phyloP scores from a whole-genome alignment of 768 basidiomycete genomes.

The Calocybe indica region DNA sequence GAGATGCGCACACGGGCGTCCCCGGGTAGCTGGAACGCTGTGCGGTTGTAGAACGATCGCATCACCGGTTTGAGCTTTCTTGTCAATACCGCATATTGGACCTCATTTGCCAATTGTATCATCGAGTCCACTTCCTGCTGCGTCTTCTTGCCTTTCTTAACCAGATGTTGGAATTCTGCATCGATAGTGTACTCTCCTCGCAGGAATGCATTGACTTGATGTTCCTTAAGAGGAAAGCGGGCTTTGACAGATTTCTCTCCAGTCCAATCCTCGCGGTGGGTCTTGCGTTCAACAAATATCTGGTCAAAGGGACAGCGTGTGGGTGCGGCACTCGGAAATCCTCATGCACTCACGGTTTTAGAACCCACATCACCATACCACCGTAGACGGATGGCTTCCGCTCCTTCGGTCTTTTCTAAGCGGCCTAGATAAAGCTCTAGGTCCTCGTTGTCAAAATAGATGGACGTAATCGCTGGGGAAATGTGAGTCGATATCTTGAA shows the following conservation, averaged over 20 bases:
- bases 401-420: conserved; percentile 97
- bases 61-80: conserved; percentile 83
- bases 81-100: conserved; percentile 86
- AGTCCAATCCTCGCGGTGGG: conserved; percentile 98
- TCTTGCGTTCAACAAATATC: conserved; percentile 88
- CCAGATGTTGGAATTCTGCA: conserved; percentile 82
- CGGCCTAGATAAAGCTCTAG: conserved; percentile 95
- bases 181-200: conserved; percentile 91
- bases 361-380: conserved; percentile 92
- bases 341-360: conserved; percentile 54
- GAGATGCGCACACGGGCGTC: conserved; percentile 99
- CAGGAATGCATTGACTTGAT: conserved; percentile 87
- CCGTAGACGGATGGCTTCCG: conserved; percentile 90
- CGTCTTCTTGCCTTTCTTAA: conserved; percentile 87
- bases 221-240: conserved; percentile 92
- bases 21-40: conserved; percentile 97
- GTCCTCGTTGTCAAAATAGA: conserved; percentile 96
- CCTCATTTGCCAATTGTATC: conserved; percentile 96
- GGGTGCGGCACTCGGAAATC: neutral
- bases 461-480: conserved; percentile 80
- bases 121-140: conserved; percentile 88
- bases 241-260: conserved; percentile 99
- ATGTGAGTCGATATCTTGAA: neutral
- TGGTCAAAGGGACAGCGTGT: conserved; percentile 16
- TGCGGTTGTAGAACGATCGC: conserved; percentile 97